These are phyloP conservation scores for Cercospora nicotianae DNA, from an alignment of 2,329 filamentous ascomycete genomes.

Conservation along the genomic window DNA sequence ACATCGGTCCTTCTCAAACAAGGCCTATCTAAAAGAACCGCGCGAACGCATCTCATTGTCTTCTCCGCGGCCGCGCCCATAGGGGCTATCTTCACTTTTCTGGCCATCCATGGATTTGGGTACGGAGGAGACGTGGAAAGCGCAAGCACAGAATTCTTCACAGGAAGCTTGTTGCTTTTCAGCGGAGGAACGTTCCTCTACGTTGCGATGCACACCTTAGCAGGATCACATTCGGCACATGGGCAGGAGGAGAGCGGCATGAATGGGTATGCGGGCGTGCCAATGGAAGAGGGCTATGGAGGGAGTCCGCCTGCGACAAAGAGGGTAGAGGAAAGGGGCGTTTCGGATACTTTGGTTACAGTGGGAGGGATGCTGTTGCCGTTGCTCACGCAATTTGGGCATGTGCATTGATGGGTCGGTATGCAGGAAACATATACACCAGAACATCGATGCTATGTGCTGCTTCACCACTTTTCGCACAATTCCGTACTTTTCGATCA, in stretches of 20 bases:
- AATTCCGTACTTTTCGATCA: not conserved
- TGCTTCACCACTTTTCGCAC: not conserved
- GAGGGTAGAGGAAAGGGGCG: not conserved
- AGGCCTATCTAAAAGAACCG: constrained; percentile 81
- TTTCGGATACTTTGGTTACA: constrained; percentile 63
- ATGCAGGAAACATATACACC: not conserved
- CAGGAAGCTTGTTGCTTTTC: constrained; percentile 90
- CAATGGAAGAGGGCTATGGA: constrained; percentile 29
- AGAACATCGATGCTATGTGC: not conserved
- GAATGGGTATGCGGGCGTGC: constrained; percentile 31
- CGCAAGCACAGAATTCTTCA: constrained; percentile 73
- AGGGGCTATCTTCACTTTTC: constrained; percentile 80
- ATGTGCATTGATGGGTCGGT: constrained; percentile 58
- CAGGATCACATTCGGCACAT: constrained; percentile 63
- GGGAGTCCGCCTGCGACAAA: constrained; percentile 3
- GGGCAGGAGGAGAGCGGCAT: constrained; percentile 38
- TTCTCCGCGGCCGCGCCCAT: constrained; percentile 90
- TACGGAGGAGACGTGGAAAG: constrained; percentile 60
- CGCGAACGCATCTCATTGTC: constrained; percentile 79
- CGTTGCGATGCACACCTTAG: constrained; percentile 98
- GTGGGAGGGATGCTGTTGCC: constrained; percentile 77
- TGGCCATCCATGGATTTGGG: constrained; percentile 72
- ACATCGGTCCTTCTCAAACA: constrained; percentile 89
- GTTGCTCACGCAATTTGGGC: constrained; percentile 74
- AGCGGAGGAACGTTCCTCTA: constrained; percentile 97